Evolutionary conservation across 139 green algal genomes (phyloP).

Genomic region (Coelastrella sp.): DNA sequence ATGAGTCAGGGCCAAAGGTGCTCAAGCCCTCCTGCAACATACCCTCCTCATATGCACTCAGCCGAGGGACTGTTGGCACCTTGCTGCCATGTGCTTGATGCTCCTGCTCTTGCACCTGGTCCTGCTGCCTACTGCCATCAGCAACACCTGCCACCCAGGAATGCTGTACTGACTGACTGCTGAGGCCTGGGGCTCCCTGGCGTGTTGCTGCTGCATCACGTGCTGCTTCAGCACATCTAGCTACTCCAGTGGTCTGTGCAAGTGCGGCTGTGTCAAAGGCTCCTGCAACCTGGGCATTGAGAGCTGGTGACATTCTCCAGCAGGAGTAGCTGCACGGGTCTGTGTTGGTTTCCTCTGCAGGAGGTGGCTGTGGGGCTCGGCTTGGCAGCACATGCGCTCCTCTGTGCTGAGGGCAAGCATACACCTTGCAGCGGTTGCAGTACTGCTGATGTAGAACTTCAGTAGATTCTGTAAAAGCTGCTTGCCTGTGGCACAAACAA

Average conservation of each 20-base stretch:
- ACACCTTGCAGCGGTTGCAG: slow-evolving; percentile 74
- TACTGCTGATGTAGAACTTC: slow-evolving; percentile 49
- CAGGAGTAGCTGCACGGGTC: slow-evolving; percentile 54
- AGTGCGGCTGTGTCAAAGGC: background rate
- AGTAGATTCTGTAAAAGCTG: background rate
- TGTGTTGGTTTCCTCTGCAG: background rate
- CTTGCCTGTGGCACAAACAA: background rate
- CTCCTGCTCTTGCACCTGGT: slow-evolving; percentile 5
- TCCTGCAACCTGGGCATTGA: background rate
- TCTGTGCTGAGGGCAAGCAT: slow-evolving; percentile 67
- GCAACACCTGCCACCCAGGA: background rate
- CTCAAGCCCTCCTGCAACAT: slow-evolving; percentile 13
- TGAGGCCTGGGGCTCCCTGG: no score
- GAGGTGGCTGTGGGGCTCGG: slow-evolving; percentile 21
- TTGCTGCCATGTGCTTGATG: background rate
- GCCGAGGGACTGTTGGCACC: background rate
- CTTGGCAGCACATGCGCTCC: slow-evolving; percentile 46
- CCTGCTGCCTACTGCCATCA: background rate
- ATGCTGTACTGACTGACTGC: no score
- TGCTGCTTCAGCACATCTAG: background rate
- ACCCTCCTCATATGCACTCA: background rate
- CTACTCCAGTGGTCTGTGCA: background rate
- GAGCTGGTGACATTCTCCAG: slow-evolving; percentile 29
- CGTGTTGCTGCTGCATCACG: background rate
- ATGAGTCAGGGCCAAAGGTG: slow-evolving; percentile 7